Base-by-base conservation (phyloP, 2,329 filamentous ascomycete genomes). In the Alternaria triticimaculans region DNA sequence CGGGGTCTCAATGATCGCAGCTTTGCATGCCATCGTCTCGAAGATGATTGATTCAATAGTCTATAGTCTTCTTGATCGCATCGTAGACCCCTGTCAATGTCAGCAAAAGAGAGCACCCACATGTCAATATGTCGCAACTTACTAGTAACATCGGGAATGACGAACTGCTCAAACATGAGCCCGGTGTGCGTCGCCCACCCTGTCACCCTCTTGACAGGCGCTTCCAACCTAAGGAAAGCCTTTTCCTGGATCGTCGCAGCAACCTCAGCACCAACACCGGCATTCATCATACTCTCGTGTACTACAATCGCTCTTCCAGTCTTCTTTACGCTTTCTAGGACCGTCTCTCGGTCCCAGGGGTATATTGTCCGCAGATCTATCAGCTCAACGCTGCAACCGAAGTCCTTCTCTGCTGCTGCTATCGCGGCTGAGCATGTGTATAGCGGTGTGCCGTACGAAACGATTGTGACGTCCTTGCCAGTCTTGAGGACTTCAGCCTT, bases 261-360 rank as follows among this genome's bases (percentile, higher is more conserved):
- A 1, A 97, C 90, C 76, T 97, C 94, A 6, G 94, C 94, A 3
- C 94, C 94, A 15, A 97, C 88, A 14, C 94, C 94, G 7, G 92
- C 92, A 73, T 97, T 97, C 67, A 94, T 86, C 91, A 96, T 96
- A 61, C 93, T 90, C 81, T 97, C 94, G 76, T 97, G 94, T 7
- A 97, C 94, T 2, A 97, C 90, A 58, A 97, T 87, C 43, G 92
- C 93, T 63, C 93, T 83, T 0, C 94, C 94, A 0, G 94, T 97
- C 84, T 96, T 97, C 72, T 87, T 88, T 14, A 97, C 94, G 68
- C 94, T 97, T 57, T 90, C 84, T 63, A 97, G 84, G 2, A 97
- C 87, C 0, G 91, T 92, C 76, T 90, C 85, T 73, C 92, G 88
- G 78, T 97, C 94, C 94, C 94, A 97, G 0, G 94, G 94, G 75